Conservation (phyloP, 1,284 basidiomycete genomes). For the Termitomyces sp. region DNA sequence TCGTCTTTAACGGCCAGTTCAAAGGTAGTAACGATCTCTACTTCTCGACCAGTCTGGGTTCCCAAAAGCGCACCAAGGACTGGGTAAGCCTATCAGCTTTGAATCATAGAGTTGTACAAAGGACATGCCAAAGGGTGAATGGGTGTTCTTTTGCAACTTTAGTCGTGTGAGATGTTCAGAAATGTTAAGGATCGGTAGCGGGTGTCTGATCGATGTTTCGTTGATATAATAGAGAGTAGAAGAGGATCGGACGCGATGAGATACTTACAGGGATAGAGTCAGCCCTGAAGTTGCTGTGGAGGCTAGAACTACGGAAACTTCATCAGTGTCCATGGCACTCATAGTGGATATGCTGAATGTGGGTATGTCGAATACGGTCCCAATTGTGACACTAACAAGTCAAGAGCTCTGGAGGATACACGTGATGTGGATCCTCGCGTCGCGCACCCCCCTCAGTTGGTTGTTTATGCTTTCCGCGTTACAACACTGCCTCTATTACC, state of each 20-base stretch:
- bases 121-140: constrained; percentile 59
- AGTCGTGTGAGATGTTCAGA: constrained; percentile 91
- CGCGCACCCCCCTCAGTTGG: too few species aligned
- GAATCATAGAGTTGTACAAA: not conserved
- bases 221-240: not conserved
- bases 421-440: not conserved
- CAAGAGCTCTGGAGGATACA: not conserved
- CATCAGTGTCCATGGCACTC: constrained; percentile 75
- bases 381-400: too few species aligned
- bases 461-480: too few species aligned
- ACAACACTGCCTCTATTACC: not conserved
- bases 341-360: constrained; percentile 27
- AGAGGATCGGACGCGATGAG: constrained; percentile 1
- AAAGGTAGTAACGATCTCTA: constrained; percentile 96
- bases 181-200: constrained; percentile 93
- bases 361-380: not conserved
- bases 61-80: constrained; percentile 94
- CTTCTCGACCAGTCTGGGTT: constrained; percentile 87
- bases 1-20: constrained; percentile 70
- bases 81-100: constrained; percentile 26
- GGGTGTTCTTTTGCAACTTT: constrained; percentile 64
- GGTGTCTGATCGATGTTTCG: constrained; percentile 60
- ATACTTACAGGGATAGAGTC: constrained; percentile 61
- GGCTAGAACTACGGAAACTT: constrained; percentile 65
- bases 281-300: constrained; percentile 65